These are phyloP conservation scores for Aspergillus niger DNA, from an alignment of 2,329 filamentous ascomycete species.

Conservation along the genomic window DNA sequence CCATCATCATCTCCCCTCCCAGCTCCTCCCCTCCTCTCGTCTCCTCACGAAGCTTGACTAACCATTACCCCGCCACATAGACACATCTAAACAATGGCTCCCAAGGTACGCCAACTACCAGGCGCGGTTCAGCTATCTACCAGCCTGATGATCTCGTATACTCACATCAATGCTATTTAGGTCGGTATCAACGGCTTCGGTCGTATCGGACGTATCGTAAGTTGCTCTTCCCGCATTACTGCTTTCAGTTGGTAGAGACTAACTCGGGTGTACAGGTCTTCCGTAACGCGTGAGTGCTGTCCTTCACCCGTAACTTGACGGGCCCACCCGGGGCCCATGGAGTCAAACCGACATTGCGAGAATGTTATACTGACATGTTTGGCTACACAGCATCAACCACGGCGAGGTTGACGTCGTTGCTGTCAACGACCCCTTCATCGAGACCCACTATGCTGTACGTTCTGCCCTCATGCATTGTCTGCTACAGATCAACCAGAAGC, in stretches of 20 bases:
- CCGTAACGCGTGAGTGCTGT: conserved; percentile 80
- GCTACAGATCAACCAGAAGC: background rate
- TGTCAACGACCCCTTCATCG: conserved; percentile 99
- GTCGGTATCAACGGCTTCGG: conserved; percentile 99
- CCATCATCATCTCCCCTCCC: background rate
- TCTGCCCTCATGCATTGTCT: conserved; percentile 3
- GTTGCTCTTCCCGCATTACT: conserved; percentile 25
- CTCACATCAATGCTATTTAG: conserved; percentile 45
- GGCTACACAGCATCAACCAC: conserved; percentile 68
- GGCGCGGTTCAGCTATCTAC: background rate
- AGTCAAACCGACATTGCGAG: background rate
- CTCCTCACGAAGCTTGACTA: conserved; percentile 23
- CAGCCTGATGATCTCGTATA: conserved; percentile 3
- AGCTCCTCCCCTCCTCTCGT: conserved; percentile 7
- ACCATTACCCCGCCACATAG: conserved; percentile 32
- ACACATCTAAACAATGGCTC: conserved; percentile 38
- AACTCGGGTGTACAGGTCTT: conserved; percentile 63
- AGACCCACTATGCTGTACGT: conserved; percentile 94
- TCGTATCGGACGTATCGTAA: conserved; percentile 92
- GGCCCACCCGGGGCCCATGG: background rate
- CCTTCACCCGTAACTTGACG: background rate
- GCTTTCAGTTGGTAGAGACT: conserved; percentile 19
- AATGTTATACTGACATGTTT: conserved; percentile 10
- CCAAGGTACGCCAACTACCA: conserved; percentile 30
- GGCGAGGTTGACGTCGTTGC: conserved; percentile 88